Evolutionary conservation across 345 rosid species (phyloP).

Genomic region (Dovyalis caffra): DNA sequence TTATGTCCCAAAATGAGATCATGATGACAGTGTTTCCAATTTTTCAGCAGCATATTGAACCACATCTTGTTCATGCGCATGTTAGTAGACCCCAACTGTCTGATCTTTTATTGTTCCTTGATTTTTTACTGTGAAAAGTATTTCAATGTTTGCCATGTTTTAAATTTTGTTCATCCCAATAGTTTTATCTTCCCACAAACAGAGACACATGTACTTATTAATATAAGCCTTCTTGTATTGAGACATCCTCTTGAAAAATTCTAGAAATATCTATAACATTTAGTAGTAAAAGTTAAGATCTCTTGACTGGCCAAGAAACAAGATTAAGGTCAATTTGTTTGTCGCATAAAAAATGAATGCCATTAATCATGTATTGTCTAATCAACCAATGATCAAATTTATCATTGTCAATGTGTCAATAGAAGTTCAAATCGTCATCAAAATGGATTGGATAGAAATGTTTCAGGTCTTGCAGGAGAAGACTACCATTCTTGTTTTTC

Average conservation of each 20-base stretch:
- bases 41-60: constrained; percentile 98
- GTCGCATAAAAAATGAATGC: background rate
- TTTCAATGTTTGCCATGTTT: background rate
- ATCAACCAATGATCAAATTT: background rate
- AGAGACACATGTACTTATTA: background rate
- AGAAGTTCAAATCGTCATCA: background rate
- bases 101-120: constrained; percentile 4
- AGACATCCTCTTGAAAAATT: background rate
- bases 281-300: background rate
- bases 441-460: background rate
- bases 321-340: background rate
- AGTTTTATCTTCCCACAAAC: background rate
- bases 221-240: background rate
- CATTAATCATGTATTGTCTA: background rate
- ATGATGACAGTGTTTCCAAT: constrained; percentile 98
- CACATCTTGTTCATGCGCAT: constrained; percentile 99
- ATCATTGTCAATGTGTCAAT: background rate
- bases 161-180: background rate
- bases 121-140: background rate
- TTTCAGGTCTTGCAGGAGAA: background rate
- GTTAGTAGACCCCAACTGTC: constrained; percentile 49
- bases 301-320: background rate
- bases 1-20: constrained; percentile 95
- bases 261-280: background rate
- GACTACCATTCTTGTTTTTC: background rate